Evolutionary conservation across 768 basidiomycete genomes (phyloP), one percentile per base, ranked within the genome.

Genomic region (Rossbeevera mucosa): DNA sequence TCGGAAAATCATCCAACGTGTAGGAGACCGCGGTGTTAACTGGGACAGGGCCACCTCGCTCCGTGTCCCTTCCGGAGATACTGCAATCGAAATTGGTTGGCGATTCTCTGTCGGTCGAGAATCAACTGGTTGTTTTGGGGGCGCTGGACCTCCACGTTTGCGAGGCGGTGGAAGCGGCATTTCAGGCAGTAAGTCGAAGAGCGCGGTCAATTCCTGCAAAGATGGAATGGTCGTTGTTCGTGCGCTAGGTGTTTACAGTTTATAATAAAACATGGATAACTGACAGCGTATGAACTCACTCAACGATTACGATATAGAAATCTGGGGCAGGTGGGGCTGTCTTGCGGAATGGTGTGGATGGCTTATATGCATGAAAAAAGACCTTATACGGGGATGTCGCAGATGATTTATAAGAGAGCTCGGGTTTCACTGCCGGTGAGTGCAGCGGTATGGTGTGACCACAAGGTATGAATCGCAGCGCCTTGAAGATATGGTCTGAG

Each of bases 281-380:
- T n/a, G 6, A 24, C 41, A 20, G 22, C 11, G 8, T 42, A 54
- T 44, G 18, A 21, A 72, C 84, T 60, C 57, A 95, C 94, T 94
- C 82, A 51, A 97, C 77, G 2, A 94, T 87, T 1, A 90, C 89
- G 18, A 96, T 71, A 47, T 84, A 79, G 69, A 92, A 98, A 68
- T 96, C 92, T 2, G 94, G 92, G 1, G 78, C 75, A 6, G 86
- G 83, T 5, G 87, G 89, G 1, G 79, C 71, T 0, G 82, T 86
- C 72, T 86, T 91, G 64, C 81, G 86, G 73, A 84, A 95, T 7
- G 88, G 76, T 0, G 91, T 91, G 7, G 82, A 83, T 2, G 95
- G 95, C 63, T 95, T 96, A 74, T 94, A 95, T 4, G 92, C 74
- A 62, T 96, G 87, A 69, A 78, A 98, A 71, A 96, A 97, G 4